Evolutionary conservation across 495 filamentous ascomycete genomes (phyloP), one percentile per base, ranked within the genome.

Genomic region (Penicillium canariense): DNA sequence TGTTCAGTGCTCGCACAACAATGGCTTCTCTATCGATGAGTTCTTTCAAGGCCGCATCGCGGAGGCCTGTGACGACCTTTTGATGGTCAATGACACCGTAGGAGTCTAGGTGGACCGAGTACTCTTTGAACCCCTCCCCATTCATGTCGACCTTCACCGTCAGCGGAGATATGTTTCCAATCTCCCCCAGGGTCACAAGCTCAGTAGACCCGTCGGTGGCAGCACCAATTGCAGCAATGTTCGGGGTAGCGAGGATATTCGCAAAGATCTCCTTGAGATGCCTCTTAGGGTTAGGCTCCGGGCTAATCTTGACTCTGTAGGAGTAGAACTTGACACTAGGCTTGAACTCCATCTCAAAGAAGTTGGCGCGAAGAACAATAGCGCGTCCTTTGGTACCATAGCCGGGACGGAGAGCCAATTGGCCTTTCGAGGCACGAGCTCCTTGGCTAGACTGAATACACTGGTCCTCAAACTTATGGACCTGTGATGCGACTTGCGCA

Each of bases 1-100:
- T 77, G 59, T 82, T 82, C n/a, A 81, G 55, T 0, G 68, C 54
- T 43, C 79, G 75, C 14, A 79, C 61, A 17, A 68, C 36, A 14
- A 66, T 51, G 0, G 28, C 23, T 40, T 65, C 64, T 0, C 44
- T 12, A 0, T 14, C 0, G 12, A 54, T 4, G 8, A 25, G 27
- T 3, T 30, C 20, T 12, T 30, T 12, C 14, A 22, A 14, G 3
- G 4, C 17, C 4, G 46, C 3, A 18, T 56, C 15, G 0, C 20
- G 18, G 1, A 65, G 52, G 0, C 11, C 23, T 0, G 8, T 22
- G 2, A 45, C 2, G 5, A 63, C n/a, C 0, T 42, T 11, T 9
- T 34, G n/a, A 2, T 34, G 56, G 3, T 59, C 38, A 8, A 51
- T 40, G 7, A 25, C 14, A n/a, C n/a, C 18, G 2, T 45, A n/a